These are phyloP conservation scores for Takakia lepidozioides DNA, from an alignment of 225 moss, liverwort and hornwort genomes.

Conservation along the genomic window DNA sequence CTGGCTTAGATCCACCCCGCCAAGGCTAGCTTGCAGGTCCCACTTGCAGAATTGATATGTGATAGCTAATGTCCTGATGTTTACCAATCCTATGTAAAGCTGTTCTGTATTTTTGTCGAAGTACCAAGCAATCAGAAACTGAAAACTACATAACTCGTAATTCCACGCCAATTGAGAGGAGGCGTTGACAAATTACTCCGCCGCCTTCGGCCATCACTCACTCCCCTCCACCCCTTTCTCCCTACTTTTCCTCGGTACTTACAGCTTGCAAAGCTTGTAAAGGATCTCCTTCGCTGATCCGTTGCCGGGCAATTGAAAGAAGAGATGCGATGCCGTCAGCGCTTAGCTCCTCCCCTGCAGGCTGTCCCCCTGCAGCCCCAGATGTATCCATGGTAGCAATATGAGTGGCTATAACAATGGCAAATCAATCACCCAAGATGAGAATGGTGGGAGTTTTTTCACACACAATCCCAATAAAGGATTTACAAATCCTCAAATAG, in stretches of 20 bases:
- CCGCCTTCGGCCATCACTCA: conserved; percentile 1
- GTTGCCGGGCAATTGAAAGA: conserved; percentile 64
- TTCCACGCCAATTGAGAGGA: not conserved
- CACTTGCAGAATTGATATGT: no score
- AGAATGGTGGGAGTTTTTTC: no score
- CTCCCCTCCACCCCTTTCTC: not conserved
- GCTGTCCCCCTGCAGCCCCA: conserved; percentile 22
- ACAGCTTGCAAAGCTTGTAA: conserved; percentile 81
- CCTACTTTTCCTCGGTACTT: conserved; percentile 20
- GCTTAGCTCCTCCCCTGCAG: conserved; percentile 10
- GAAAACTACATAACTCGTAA: not conserved
- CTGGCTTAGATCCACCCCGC: no score
- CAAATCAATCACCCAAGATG: no score
- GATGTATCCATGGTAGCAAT: conserved; percentile 25
- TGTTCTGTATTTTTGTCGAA: no score
- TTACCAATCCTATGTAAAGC: no score
- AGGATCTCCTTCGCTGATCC: conserved; percentile 68
- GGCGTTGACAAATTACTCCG: not conserved
- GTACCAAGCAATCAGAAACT: no score
- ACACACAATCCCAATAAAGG: no score
- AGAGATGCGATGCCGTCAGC: conserved; percentile 56
- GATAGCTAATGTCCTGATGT: no score
- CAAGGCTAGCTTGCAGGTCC: no score
- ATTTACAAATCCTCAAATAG: no score
- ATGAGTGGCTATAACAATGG: no score